Evolutionary conservation across 352 stramenopile genomes (phyloP).

Genomic region (Pythium dissimile): DNA sequence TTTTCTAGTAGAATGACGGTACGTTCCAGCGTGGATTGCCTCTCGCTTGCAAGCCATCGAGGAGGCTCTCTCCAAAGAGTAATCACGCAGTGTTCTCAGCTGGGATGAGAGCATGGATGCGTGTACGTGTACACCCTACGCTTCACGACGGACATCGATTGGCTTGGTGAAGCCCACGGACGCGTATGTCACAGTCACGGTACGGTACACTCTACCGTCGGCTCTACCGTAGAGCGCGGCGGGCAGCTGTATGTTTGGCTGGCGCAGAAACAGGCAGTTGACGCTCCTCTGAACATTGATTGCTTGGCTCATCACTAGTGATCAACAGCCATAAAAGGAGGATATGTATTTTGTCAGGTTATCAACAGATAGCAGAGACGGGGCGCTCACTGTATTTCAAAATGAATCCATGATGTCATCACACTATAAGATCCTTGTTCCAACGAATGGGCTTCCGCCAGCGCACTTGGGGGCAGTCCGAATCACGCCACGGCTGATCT

Average conservation of each 20-base stretch:
- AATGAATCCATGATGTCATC: slow-evolving; percentile 26
- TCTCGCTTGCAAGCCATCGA: neutral
- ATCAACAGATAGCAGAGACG: slow-evolving; percentile 5
- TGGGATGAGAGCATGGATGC: neutral
- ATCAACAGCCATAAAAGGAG: neutral
- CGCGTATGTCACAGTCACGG: neutral
- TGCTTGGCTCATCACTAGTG: neutral
- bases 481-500: neutral
- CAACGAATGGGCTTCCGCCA: slow-evolving; percentile 13
- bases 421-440: neutral
- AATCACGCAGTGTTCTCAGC: slow-evolving; percentile 8
- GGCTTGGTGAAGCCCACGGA: neutral
- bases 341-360: neutral
- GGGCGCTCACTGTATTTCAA: too few relatives aligned
- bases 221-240: too few relatives aligned
- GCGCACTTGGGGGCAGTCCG: neutral
- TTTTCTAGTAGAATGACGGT: too few relatives aligned
- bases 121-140: neutral
- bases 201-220: too few relatives aligned
- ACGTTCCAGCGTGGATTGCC: neutral
- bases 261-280: neutral
- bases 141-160: neutral
- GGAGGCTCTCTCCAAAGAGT: neutral
- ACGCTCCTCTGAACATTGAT: neutral
- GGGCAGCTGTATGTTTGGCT: too few relatives aligned